Evolutionary conservation across 1,284 basidiomycete species (phyloP).

Genomic region (Polyporus tsugae): DNA sequence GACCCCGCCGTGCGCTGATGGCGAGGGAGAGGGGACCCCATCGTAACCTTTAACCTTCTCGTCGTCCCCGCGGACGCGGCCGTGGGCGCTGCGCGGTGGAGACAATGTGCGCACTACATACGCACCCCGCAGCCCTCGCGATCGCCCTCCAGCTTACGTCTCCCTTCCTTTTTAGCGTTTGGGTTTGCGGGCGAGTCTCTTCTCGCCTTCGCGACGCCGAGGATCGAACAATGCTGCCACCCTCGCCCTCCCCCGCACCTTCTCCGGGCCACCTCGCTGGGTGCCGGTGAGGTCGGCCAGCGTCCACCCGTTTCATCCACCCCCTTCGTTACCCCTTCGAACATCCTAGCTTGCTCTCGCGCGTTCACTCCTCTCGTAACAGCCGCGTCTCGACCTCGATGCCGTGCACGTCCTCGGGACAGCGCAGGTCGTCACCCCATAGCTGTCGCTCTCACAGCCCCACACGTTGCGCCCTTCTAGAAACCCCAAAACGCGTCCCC

Average conservation of each 20-base stretch:
- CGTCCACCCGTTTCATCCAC: not conserved
- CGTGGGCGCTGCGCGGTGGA: not conserved
- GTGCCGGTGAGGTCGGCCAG: not conserved
- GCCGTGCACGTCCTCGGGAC: conserved; percentile 8
- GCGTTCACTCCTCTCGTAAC: not conserved
- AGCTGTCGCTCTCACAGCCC: conserved; percentile 6
- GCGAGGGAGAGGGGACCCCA: not conserved
- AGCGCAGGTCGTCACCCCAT: not conserved
- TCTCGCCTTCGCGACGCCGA: conserved; percentile 25
- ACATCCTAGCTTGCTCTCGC: not conserved
- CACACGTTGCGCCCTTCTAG: conserved; percentile 6
- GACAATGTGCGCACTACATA: conserved; percentile 11
- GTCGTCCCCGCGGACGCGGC: not conserved
- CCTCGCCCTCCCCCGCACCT: conserved; percentile 5
- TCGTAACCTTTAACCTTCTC: not conserved
- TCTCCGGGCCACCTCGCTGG: conserved; percentile 5
- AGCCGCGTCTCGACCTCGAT: not conserved
- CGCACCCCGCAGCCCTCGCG: conserved; percentile 1
- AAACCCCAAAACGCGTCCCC: conserved; percentile 2
- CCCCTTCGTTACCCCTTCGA: too few species aligned
- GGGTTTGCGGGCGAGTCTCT: conserved; percentile 3
- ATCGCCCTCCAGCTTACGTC: conserved; percentile 2
- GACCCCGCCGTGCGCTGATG: not conserved
- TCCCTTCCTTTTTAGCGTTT: conserved; percentile 2
- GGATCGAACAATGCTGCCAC: conserved; percentile 29